phyloP scores from a whole-genome alignment of 331 rosid species.

The Rhamnella rubrinervis region DNA sequence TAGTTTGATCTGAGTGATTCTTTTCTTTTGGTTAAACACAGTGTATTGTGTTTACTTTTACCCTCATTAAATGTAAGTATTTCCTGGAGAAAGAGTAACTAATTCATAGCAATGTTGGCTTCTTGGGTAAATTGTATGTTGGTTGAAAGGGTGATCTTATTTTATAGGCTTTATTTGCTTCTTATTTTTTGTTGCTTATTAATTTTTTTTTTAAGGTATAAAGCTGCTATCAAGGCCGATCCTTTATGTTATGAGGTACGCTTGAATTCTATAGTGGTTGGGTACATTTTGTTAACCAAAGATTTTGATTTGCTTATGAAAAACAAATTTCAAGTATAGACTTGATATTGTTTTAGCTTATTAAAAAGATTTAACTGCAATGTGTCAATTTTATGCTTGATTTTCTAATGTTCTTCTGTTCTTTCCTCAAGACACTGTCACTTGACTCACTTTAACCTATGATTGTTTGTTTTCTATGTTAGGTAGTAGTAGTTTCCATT shows the following conservation, averaged over 20 bases:
- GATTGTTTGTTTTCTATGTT: background rate
- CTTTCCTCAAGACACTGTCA: background rate
- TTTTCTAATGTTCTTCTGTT: background rate
- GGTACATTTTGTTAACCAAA: background rate
- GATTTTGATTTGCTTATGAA: background rate
- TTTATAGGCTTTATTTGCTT: background rate
- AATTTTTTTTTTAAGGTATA: slow-evolving; percentile 51
- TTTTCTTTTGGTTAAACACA: background rate
- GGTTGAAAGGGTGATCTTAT: slow-evolving; percentile 1
- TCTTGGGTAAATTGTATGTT: slow-evolving; percentile 2
- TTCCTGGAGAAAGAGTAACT: too few relatives aligned
- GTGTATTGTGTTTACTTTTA: background rate
- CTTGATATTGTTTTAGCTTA: background rate
- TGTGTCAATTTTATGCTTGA: background rate
- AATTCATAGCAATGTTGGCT: too few relatives aligned
- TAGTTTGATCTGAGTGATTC: background rate
- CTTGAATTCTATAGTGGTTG: background rate
- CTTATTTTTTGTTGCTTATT: slow-evolving; percentile 15
- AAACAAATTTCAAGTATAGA: background rate
- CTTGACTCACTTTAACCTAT: background rate
- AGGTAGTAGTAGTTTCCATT: background rate
- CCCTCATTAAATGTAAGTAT: too few relatives aligned
- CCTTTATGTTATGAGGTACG: slow-evolving; percentile 97
- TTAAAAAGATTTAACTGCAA: background rate
- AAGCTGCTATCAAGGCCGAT: slow-evolving; percentile 93